These are phyloP conservation scores for Fusarium tjaetaba DNA, from an alignment of 2,329 filamentous ascomycete species.

Conservation along the genomic window DNA sequence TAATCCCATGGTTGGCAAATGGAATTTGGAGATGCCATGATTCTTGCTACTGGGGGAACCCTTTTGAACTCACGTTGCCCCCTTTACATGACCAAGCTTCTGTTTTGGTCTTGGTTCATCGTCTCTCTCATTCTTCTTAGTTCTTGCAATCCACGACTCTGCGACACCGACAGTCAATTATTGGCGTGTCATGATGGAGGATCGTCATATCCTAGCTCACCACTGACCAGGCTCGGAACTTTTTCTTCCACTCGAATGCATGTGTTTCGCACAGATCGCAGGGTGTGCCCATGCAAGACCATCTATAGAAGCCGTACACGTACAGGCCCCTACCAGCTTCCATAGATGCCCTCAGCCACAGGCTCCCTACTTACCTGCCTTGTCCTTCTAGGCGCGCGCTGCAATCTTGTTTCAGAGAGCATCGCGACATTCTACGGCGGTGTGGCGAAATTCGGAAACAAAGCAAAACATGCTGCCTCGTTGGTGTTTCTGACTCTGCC, in stretches of 20 bases:
- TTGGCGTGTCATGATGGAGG: neutral
- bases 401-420: neutral
- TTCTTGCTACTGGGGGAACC: neutral
- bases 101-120: constrained; percentile 3
- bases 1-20: constrained; percentile 23
- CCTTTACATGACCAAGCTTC: neutral
- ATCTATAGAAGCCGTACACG: neutral
- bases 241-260: neutral
- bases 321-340: neutral
- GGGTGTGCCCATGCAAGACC: neutral
- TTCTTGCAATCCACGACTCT: neutral
- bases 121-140: neutral
- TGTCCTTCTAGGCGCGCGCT: neutral
- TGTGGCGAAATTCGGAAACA: constrained; percentile 37
- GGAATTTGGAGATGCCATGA: constrained; percentile 6
- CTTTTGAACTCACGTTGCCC: constrained; percentile 1
- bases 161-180: neutral
- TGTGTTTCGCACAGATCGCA: constrained; percentile 2
- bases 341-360: constrained; percentile 11
- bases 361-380: neutral
- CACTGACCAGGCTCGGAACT: neutral
- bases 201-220: neutral
- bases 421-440: constrained; percentile 40
- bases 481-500: constrained; percentile 9
- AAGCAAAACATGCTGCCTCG: constrained; percentile 24